Base-by-base conservation (phyloP, 345 rosid genomes). In the Brassica nigra region DNA sequence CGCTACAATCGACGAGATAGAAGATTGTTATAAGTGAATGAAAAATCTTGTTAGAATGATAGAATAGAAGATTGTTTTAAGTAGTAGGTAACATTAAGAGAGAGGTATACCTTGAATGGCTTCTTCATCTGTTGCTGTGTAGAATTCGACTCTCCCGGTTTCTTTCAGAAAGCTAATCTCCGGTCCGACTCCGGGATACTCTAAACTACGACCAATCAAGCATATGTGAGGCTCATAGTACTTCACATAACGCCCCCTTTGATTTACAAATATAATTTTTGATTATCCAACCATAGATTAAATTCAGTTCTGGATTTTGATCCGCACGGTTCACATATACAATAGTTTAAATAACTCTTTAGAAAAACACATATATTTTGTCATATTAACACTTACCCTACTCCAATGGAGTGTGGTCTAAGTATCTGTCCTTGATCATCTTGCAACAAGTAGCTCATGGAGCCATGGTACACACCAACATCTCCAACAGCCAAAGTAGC, bases 101-200 rank as follows among this genome's bases (percentile, higher is more conserved):
- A 23, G 1, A 6, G 75, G 69, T 34, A 20, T 88, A 90, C 98
- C 96, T 34, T 88, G 76, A 6, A 94, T 66, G 27, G 27, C 27
- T 85, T 92, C 98, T 70, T 75, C 55, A 74, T 94, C 97, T 0
- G 93, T 90, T 12, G 85, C 91, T 10, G 88, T 78, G 58, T 89
- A 65, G 68, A 89, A 88, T 76, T 92, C 92, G 0, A 89, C 96
- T 6, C 92, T 89, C 29, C 88, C 87, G 0, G 86, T 83, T 49
- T 94, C 95, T 73, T 86, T 92, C 7, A 92, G 85, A 75, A 77
- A 89, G 81, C 97, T 90, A 61, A 90, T 69, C 68, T 92, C 93
- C 0, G 98, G 98, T 7, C 95, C 86, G 62, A 92, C 97, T n/a
- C 95, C 97, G 0, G 97, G 97, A 69, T 89, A 92, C 66, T 90